Percentiles rank a stretch among this genome's conserved stretches.
Evolutionary conservation across 2,329 filamentous ascomycete genomes (phyloP).

Genomic region (Xenoacremonium recifei): DNA sequence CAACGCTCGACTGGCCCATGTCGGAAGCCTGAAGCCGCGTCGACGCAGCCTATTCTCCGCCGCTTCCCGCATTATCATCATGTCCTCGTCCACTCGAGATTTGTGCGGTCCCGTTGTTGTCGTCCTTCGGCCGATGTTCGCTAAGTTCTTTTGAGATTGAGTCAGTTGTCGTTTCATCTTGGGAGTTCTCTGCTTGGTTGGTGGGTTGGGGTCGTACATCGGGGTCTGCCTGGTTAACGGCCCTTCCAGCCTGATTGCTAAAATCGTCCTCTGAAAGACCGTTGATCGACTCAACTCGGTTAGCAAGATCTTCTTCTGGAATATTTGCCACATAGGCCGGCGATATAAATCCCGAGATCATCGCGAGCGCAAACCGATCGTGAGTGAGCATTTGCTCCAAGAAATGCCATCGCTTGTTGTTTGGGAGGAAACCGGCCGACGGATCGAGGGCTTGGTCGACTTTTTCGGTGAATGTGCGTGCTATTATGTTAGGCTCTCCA

Average conservation of each 20-base stretch:
- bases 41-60: conserved; percentile 27
- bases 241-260: conserved; percentile 15
- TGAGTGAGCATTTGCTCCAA: conserved; percentile 25
- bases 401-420: conserved; percentile 35
- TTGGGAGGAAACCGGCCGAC: conserved; percentile 28
- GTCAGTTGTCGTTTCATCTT: not conserved
- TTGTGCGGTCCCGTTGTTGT: conserved; percentile 6
- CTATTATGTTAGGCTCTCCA: conserved; percentile 6
- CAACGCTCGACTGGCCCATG: conserved; percentile 32
- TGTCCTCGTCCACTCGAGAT: conserved; percentile 26
- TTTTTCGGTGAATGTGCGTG: conserved; percentile 18
- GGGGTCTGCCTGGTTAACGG: conserved; percentile 24
- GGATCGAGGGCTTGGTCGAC: conserved; percentile 26
- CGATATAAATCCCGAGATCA: conserved; percentile 25
- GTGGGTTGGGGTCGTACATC: conserved; percentile 27
- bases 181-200: not conserved
- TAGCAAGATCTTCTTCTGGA: conserved; percentile 23
- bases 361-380: conserved; percentile 30
- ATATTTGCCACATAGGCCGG: conserved; percentile 28
- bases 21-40: conserved; percentile 24
- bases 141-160: conserved; percentile 27
- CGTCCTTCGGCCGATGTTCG: conserved; percentile 26
- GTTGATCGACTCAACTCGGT: conserved; percentile 24
- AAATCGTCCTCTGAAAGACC: conserved; percentile 26
- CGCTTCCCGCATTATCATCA: conserved; percentile 32